These are phyloP conservation scores for Anthostomella pinea DNA, from an alignment of 2,329 filamentous ascomycete species.

Conservation along the genomic window DNA sequence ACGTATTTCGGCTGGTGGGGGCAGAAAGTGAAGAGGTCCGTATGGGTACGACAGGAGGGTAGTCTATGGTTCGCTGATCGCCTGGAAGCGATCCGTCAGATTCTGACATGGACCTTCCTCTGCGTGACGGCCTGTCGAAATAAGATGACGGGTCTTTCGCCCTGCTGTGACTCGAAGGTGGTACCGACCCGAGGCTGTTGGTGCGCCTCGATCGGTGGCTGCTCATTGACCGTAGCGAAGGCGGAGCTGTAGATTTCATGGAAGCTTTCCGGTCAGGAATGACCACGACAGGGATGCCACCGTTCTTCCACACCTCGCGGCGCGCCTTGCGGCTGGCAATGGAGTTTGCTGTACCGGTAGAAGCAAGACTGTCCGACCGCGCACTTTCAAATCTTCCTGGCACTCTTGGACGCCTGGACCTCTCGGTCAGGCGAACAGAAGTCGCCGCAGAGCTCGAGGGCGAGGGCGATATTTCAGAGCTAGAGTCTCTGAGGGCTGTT, in stretches of 20 bases:
- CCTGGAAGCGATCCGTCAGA: constrained; percentile 43
- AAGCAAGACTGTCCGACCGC: constrained; percentile 48
- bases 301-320: constrained; percentile 57
- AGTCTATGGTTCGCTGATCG: constrained; percentile 58
- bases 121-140: constrained; percentile 41
- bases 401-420: constrained; percentile 27
- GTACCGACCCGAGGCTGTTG: constrained; percentile 49
- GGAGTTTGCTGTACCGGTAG: constrained; percentile 47
- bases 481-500: constrained; percentile 37
- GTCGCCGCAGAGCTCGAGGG: constrained; percentile 42
- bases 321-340: constrained; percentile 53
- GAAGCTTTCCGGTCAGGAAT: constrained; percentile 59
- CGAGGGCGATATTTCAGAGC: constrained; percentile 38
- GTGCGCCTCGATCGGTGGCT: constrained; percentile 55
- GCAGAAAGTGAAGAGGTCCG: constrained; percentile 62
- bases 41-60: constrained; percentile 53
- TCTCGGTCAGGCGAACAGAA: constrained; percentile 35
- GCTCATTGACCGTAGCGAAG: constrained; percentile 59
- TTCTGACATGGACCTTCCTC: constrained; percentile 43
- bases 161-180: constrained; percentile 40
- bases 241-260: constrained; percentile 46
- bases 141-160: constrained; percentile 41
- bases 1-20: constrained; percentile 55
- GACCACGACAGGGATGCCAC: constrained; percentile 61
- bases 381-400: constrained; percentile 27